These are phyloP conservation scores for Colletotrichum falcatum DNA, from an alignment of 2,329 filamentous ascomycete species.

Conservation along the genomic window DNA sequence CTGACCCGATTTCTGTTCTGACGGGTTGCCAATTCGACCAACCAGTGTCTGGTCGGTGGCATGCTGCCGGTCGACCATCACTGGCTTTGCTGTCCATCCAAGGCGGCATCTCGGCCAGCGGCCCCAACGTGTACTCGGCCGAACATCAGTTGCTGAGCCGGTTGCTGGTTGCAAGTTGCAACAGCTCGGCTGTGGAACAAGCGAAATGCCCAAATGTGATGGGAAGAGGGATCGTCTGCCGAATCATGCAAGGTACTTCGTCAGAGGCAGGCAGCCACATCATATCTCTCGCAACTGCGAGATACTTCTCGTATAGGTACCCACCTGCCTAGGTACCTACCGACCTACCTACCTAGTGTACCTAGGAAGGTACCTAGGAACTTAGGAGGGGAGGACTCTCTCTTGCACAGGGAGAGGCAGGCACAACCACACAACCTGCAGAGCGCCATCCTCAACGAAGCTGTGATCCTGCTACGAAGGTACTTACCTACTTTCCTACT, in stretches of 20 bases:
- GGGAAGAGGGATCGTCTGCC: constrained; percentile 21
- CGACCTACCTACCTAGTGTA: no score
- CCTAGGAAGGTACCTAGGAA: not conserved
- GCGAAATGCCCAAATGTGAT: constrained; percentile 34
- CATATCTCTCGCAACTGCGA: constrained; percentile 22
- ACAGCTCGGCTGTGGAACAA: constrained; percentile 30
- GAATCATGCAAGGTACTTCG: constrained; percentile 34
- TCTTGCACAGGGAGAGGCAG: constrained; percentile 19
- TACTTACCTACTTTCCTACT: no score
- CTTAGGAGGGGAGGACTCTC: constrained; percentile 14
- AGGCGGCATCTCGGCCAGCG: not conserved
- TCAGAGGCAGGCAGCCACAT: constrained; percentile 26
- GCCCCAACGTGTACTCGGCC: not conserved
- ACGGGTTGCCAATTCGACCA: not conserved
- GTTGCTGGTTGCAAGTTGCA: constrained; percentile 39
- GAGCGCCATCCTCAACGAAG: constrained; percentile 23
- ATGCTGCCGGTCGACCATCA: not conserved
- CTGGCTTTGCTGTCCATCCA: not conserved
- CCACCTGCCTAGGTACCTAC: not conserved
- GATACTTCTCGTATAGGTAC: not conserved
- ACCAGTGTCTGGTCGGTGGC: constrained; percentile 4
- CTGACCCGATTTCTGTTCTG: constrained; percentile 18
- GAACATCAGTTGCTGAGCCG: constrained; percentile 16
- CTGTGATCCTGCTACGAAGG: not conserved
- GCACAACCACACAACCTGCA: constrained; percentile 19